phyloP scores from a whole-genome alignment of 2,329 filamentous ascomycete genomes.

The Fonsecaea nubica region DNA sequence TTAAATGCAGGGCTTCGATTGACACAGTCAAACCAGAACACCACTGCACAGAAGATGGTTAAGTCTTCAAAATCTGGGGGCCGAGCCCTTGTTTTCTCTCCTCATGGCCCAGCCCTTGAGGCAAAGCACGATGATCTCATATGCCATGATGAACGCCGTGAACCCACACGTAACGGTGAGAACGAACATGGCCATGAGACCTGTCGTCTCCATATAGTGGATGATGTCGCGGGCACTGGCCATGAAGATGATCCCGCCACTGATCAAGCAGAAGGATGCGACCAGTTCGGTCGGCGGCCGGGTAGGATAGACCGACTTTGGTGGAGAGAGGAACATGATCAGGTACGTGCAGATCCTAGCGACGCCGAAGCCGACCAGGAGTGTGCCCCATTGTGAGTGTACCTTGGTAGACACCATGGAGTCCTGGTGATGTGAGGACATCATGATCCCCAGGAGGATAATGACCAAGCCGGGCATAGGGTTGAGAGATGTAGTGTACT shows the following conservation, averaged over 20 bases:
- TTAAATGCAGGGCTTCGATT: background rate
- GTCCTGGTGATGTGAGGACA: constrained; percentile 87
- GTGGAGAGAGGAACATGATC: constrained; percentile 78
- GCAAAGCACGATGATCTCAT: constrained; percentile 76
- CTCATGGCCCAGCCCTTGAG: constrained; percentile 84
- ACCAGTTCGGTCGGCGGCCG: constrained; percentile 91
- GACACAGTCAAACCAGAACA: background rate
- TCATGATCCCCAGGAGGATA: constrained; percentile 87
- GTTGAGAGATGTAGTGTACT: constrained; percentile 80
- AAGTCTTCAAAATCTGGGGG: background rate
- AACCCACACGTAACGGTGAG: constrained; percentile 88
- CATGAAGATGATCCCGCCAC: constrained; percentile 92
- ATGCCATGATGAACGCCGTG: constrained; percentile 83
- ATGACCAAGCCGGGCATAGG: constrained; percentile 88
- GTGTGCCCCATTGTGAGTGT: constrained; percentile 89
- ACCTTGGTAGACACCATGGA: constrained; percentile 89
- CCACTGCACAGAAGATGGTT: background rate
- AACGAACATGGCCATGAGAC: constrained; percentile 88
- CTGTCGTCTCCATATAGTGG: constrained; percentile 74
- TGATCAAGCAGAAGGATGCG: constrained; percentile 81
- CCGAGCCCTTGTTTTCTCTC: constrained; percentile 44
- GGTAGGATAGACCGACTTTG: constrained; percentile 78
- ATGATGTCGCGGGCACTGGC: constrained; percentile 81
- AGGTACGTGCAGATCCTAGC: constrained; percentile 81
- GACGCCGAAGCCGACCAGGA: constrained; percentile 80